Percentiles rank a stretch among this genome's conserved stretches.
phyloP scores from a whole-genome alignment of 805 yeast genomes.

The Schizosaccharomyces japonicus region DNA sequence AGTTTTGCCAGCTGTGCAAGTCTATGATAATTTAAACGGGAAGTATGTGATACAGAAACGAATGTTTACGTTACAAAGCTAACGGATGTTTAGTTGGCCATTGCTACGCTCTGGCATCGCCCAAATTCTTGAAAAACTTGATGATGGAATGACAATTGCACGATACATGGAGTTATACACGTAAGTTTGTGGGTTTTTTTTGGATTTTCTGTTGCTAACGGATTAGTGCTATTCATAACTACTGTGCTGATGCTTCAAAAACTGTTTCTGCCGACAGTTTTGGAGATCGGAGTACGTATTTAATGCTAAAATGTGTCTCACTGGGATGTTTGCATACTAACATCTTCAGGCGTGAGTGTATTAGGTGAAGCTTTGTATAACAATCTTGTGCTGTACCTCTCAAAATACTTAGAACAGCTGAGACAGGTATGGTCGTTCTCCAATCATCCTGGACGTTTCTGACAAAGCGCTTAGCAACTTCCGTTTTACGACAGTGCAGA shows the following conservation, averaged over 20 bases:
- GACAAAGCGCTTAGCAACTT: no score
- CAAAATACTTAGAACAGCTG: slow-evolving; percentile 22
- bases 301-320: neutral
- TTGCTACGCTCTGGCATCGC: slow-evolving; percentile 20
- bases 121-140: slow-evolving; percentile 18
- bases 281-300: slow-evolving; percentile 8
- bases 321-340: slow-evolving; percentile 3
- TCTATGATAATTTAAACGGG: neutral
- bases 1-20: neutral
- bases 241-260: slow-evolving; percentile 11
- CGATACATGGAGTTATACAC: slow-evolving; percentile 15
- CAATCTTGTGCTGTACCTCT: slow-evolving; percentile 42
- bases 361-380: slow-evolving; percentile 79
- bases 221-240: slow-evolving; percentile 10
- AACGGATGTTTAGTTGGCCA: slow-evolving; percentile 15
- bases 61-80: neutral
- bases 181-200: slow-evolving; percentile 11
- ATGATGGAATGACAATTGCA: slow-evolving; percentile 17
- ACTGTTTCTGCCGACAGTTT: slow-evolving; percentile 9
- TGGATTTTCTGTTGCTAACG: neutral
- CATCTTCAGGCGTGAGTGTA: slow-evolving; percentile 21
- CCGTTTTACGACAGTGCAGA: slow-evolving; percentile 31
- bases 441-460: no score
- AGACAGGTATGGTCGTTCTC: slow-evolving; percentile 10
- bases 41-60: neutral